Evolutionary conservation across 2,329 filamentous ascomycete species (phyloP), one percentile per base, ranked within the genome.

Genomic region (Fulvia fulva): DNA sequence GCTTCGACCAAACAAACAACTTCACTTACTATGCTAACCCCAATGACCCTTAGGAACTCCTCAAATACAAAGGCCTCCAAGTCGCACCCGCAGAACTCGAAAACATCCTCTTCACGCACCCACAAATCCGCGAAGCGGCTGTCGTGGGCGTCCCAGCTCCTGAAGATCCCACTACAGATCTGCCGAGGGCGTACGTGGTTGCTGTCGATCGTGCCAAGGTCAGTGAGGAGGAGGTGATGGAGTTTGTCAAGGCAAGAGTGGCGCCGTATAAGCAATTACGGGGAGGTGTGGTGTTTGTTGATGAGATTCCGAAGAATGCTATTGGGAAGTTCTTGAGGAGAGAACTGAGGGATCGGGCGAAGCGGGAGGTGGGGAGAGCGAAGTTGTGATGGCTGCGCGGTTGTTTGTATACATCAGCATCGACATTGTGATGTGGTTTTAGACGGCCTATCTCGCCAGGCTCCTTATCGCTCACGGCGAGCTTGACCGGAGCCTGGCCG

Each of bases 1-100:
- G 57, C 43, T 28, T 34, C 19, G 25, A 44, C 12, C 19, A 25
- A 11, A n/a, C n/a, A n/a, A 26, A 12, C 5, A 23, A n/a, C 30
- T n/a, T 44, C 11, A 43, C 21, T 37, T 25, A 23, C 7, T 8
- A 7, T 44, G 19, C 21, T 51, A n/a, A 54, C 14, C 12, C 32
- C 56, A 37, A 49, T 22, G 43, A 9, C 14, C 8, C n/a, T 41
- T 89, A 91, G 78, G 83, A 86, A 73, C 69, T 86, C 49, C 84
- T 86, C 65, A 84, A 88, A 50, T 72, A 72, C 58, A 70, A 71
- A 56, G 70, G 70, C 26, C 76, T 79, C 59, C 77, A 79, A 59
- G 76, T 79, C 0, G 73, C 77, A 2, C 77, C 77, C 1, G 76
- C 77, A 3, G 77, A 79, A 57, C 70, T 79, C 2, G 77, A 79